Conservation (phyloP, 371 early-diverging fungal genomes). For the Apophysomyces trapeziformis region DNA sequence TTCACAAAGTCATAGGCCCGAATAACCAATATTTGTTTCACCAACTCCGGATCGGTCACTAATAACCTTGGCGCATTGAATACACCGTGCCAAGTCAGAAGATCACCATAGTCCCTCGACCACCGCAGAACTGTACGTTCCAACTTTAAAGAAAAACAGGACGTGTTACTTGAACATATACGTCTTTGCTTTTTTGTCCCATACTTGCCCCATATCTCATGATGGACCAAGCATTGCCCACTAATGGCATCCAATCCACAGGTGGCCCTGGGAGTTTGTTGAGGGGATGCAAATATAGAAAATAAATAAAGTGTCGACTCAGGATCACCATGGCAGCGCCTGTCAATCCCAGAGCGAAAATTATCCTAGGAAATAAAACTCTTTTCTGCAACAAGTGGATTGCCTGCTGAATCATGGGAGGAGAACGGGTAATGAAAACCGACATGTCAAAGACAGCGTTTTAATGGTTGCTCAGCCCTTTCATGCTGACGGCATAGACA, state of each 20-base stretch:
- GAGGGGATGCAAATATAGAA: slow-evolving; percentile 52
- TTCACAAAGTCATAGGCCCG: slow-evolving; percentile 61
- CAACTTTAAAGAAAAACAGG: not conserved
- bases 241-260: slow-evolving; percentile 52
- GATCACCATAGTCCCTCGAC: slow-evolving; percentile 58
- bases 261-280: slow-evolving; percentile 65
- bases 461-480: too few species aligned
- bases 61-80: slow-evolving; percentile 56
- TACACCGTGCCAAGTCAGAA: slow-evolving; percentile 51
- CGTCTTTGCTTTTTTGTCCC: too few species aligned
- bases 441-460: too few species aligned
- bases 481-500: too few species aligned
- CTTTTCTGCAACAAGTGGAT: not conserved
- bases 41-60: slow-evolving; percentile 53
- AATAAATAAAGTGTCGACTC: slow-evolving; percentile 37
- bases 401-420: not conserved
- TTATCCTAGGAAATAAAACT: not conserved
- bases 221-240: slow-evolving; percentile 58
- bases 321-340: not conserved
- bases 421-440: not conserved
- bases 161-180: not conserved
- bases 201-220: slow-evolving; percentile 42
- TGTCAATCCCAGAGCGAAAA: not conserved
- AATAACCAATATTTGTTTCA: slow-evolving; percentile 56
- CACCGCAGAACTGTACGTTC: slow-evolving; percentile 28